Percentiles rank a stretch among this genome's conserved stretches.
Evolutionary conservation across 139 green algal species (phyloP).

Genomic region (Chlorella vulgaris): DNA sequence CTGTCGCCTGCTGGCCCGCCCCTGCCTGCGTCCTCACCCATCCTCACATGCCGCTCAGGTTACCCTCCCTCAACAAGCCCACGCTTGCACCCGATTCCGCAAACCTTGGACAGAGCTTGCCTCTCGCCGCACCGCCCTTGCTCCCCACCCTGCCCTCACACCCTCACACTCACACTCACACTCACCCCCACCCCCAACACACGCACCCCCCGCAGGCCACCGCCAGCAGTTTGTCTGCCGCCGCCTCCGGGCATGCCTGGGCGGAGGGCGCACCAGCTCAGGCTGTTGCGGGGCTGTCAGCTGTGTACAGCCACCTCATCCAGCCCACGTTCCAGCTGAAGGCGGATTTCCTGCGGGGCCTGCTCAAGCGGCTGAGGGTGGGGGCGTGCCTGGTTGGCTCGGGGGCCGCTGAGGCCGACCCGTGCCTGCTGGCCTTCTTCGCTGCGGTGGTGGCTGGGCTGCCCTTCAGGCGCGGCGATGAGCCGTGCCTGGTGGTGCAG

Average conservation of each 20-base stretch:
- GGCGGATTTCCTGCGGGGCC: slow-evolving; percentile 12
- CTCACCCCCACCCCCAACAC: too few species aligned
- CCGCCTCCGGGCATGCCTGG: background rate
- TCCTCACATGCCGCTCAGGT: too few species aligned
- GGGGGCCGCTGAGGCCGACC: slow-evolving; percentile 3
- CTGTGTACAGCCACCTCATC: slow-evolving; percentile 55
- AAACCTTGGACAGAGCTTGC: too few species aligned
- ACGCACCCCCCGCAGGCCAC: slow-evolving; percentile 9
- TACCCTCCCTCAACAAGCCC: too few species aligned
- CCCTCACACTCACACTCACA: too few species aligned
- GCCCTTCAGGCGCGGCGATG: slow-evolving; percentile 67
- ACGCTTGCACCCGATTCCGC: too few species aligned
- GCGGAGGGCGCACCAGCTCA: slow-evolving; percentile 28
- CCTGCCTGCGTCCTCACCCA: too few species aligned
- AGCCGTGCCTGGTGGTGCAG: slow-evolving; percentile 68
- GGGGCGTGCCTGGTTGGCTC: background rate
- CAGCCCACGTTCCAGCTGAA: slow-evolving; percentile 36
- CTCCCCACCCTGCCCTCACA: too few species aligned
- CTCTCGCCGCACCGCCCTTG: too few species aligned
- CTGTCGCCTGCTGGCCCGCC: too few species aligned
- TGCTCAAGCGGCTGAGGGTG: slow-evolving; percentile 14
- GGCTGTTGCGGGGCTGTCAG: slow-evolving; percentile 44
- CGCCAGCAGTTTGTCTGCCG: background rate
- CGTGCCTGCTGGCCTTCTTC: slow-evolving; percentile 57
- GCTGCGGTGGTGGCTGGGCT: slow-evolving; percentile 58